Percentiles rank a stretch among this genome's conserved stretches.
These are phyloP conservation scores for Heliosperma pusillum DNA, from an alignment of 148 eudicot species.

Conservation along the genomic window DNA sequence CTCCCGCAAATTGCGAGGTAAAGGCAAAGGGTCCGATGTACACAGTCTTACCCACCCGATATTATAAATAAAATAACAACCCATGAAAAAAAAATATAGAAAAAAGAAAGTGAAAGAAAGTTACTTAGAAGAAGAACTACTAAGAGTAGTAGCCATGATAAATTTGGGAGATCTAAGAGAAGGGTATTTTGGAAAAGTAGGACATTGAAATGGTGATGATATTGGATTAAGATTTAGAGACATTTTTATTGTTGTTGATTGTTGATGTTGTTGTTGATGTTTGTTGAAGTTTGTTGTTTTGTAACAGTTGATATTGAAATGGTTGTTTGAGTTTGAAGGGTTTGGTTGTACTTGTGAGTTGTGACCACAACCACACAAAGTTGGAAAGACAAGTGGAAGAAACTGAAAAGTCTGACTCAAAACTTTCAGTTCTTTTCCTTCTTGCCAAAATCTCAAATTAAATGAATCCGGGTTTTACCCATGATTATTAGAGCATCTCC, in stretches of 20 bases:
- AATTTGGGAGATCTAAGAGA: slow-evolving; percentile 31
- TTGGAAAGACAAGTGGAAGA: neutral
- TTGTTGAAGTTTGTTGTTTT: neutral
- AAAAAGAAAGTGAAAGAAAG: neutral
- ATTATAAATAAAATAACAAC: neutral
- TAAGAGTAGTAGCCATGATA: slow-evolving; percentile 35
- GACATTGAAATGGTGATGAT: slow-evolving; percentile 28
- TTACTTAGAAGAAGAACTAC: slow-evolving; percentile 30
- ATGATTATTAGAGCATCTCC: no score
- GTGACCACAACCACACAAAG: neutral
- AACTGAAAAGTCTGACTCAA: no score
- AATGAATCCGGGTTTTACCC: no score
- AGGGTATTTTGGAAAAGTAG: slow-evolving; percentile 16
- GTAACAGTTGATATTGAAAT: no score
- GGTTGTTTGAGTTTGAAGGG: neutral
- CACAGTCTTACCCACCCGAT: no score
- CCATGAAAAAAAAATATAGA: neutral
- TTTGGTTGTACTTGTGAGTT: no score
- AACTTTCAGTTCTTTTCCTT: no score
- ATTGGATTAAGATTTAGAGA: slow-evolving; percentile 30
- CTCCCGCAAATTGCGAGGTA: no score
- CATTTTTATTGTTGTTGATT: slow-evolving; percentile 6
- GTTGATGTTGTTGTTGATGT: neutral
- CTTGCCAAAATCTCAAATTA: no score
- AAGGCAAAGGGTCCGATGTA: no score